Evolutionary conservation across 2,329 filamentous ascomycete species (phyloP).

Genomic region (Plenodomus tracheiphilus): DNA sequence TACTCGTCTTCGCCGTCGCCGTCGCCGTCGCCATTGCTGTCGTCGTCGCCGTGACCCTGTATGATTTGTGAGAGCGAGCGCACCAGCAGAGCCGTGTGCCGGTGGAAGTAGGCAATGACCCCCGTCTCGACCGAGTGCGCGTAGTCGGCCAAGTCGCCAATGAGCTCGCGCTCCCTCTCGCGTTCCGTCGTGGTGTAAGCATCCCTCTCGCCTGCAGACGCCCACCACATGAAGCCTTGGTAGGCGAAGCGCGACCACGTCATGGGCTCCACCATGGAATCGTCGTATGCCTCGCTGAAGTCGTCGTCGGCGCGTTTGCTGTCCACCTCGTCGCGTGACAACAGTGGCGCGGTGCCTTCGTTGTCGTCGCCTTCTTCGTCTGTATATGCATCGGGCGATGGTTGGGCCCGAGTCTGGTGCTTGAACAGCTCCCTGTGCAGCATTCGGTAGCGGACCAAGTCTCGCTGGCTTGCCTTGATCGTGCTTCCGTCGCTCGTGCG

Average conservation of each 20-base stretch:
- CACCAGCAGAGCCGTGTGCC: slow-evolving; percentile 69
- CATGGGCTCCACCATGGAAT: slow-evolving; percentile 56
- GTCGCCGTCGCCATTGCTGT: slow-evolving; percentile 37
- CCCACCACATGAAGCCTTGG: slow-evolving; percentile 88
- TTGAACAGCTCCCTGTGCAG: slow-evolving; percentile 42
- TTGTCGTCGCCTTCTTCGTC: slow-evolving; percentile 29
- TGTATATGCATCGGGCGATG: slow-evolving; percentile 20
- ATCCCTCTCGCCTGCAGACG: slow-evolving; percentile 74
- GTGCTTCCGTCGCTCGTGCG: slow-evolving; percentile 64
- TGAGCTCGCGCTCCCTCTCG: slow-evolving; percentile 52
- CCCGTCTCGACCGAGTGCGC: slow-evolving; percentile 64
- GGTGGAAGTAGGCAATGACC: slow-evolving; percentile 80
- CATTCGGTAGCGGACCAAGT: slow-evolving; percentile 70
- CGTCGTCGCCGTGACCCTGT: slow-evolving; percentile 51
- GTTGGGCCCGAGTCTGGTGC: slow-evolving; percentile 29
- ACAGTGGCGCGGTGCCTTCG: slow-evolving; percentile 25
- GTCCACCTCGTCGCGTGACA: slow-evolving; percentile 28
- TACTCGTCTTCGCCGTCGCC: slow-evolving; percentile 20
- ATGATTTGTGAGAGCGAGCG: slow-evolving; percentile 65
- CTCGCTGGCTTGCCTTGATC: slow-evolving; percentile 86
- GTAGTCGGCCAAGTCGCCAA: slow-evolving; percentile 48
- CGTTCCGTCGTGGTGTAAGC: slow-evolving; percentile 58
- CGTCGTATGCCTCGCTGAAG: slow-evolving; percentile 42
- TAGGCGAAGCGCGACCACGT: slow-evolving; percentile 76
- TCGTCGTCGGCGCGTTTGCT: slow-evolving; percentile 35